phyloP scores from a whole-genome alignment of 2,329 filamentous ascomycete species.

The Colletotrichum destructivum region DNA sequence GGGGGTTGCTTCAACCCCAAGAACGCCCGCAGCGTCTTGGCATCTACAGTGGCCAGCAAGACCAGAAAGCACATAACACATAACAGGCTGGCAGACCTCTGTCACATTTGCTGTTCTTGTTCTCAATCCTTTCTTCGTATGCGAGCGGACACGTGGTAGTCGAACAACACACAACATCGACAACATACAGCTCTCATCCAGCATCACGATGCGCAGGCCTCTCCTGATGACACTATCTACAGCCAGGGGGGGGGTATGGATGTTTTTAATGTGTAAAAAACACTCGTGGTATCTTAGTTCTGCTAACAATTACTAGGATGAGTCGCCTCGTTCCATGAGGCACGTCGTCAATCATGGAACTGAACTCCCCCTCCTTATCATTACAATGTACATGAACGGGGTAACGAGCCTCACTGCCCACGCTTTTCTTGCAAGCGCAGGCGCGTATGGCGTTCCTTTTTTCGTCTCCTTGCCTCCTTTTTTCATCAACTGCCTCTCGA shows the following conservation, averaged over 20 bases:
- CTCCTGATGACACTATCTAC: no score
- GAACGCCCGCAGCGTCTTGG: not conserved
- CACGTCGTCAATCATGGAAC: not conserved
- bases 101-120: no score
- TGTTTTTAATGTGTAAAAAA: constrained; percentile 8
- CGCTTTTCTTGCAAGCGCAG: not conserved
- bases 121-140: no score
- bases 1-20: not conserved
- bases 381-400: constrained; percentile 24
- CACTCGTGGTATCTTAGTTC: constrained; percentile 40
- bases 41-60: not conserved
- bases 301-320: constrained; percentile 23
- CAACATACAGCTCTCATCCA: not conserved
- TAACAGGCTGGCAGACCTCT: not conserved
- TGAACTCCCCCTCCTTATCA: not conserved
- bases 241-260: not conserved
- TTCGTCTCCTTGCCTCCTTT: not conserved
- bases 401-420: not conserved
- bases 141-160: no score
- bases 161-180: no score
- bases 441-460: not conserved
- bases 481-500: no score
- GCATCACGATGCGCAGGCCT: not conserved
- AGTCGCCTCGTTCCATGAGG: constrained; percentile 6
- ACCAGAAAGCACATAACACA: not conserved